These are phyloP conservation scores for Echeveria elegans DNA, from an alignment of 164 flowering plant species.

Conservation along the genomic window DNA sequence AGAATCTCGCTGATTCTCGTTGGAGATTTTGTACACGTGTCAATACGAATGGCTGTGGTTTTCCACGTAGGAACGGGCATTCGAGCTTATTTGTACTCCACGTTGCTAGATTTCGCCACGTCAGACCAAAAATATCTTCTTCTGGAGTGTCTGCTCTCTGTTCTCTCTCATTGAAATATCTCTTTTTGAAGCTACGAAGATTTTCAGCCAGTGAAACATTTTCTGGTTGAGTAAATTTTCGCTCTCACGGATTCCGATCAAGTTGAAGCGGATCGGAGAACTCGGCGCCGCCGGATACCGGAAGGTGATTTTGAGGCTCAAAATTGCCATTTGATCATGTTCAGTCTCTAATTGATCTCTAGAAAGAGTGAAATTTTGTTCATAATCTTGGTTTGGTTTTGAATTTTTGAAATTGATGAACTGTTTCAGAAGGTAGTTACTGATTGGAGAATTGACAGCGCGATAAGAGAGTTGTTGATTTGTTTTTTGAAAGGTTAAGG, in stretches of 20 bases:
- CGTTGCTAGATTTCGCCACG: background rate
- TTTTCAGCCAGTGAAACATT: background rate
- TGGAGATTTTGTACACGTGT: background rate
- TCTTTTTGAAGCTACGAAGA: background rate
- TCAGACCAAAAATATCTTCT: slow-evolving; percentile 5
- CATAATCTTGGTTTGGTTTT: background rate
- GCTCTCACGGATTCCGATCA: background rate
- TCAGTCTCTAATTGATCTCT: too few relatives aligned
- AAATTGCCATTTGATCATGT: too few relatives aligned
- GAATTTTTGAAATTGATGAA: background rate
- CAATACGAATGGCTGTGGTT: background rate
- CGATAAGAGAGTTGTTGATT: too few relatives aligned
- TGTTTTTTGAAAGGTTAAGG: too few relatives aligned
- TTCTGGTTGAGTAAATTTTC: background rate
- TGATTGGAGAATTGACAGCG: too few relatives aligned
- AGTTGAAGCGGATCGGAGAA: too few relatives aligned
- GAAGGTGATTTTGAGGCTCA: background rate
- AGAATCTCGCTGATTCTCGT: background rate
- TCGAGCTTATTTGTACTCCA: background rate
- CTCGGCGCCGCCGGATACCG: background rate
- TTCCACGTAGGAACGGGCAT: background rate
- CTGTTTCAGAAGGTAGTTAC: background rate
- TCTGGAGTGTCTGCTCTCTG: background rate
- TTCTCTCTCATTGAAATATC: background rate
- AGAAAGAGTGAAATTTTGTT: too few relatives aligned